A percentile compares a stretch with the other conserved stretches of the same genome.
phyloP scores from a whole-genome alignment of 805 yeast species.

The Monosporozyma siamensis region DNA sequence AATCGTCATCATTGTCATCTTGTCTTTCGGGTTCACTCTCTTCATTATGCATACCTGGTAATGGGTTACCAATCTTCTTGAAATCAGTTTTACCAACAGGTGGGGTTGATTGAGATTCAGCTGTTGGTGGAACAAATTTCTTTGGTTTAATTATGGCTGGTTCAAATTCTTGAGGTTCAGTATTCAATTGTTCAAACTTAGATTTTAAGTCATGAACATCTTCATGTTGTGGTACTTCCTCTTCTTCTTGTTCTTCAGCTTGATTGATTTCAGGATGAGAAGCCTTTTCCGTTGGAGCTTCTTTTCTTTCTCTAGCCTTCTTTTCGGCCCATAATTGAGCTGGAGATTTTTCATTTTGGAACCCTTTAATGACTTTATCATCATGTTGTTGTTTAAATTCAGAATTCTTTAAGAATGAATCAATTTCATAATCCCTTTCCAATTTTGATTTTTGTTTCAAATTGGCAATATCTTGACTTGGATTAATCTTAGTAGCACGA shows the following conservation, averaged over 20 bases:
- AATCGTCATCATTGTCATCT: constrained; percentile 18
- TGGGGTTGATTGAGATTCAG: constrained; percentile 9
- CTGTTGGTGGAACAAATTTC: constrained; percentile 13
- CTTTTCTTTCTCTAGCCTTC: constrained; percentile 40
- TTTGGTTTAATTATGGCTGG: constrained; percentile 26
- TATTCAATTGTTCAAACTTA: constrained; percentile 29
- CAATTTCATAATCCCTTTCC: constrained; percentile 30
- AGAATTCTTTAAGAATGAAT: constrained; percentile 19
- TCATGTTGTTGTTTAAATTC: constrained; percentile 9
- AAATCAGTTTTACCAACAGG: constrained; percentile 8
- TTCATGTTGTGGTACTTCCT: constrained; percentile 16
- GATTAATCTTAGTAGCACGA: constrained; percentile 16
- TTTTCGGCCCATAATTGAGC: constrained; percentile 95
- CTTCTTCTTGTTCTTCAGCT: constrained; percentile 5
- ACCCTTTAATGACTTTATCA: constrained; percentile 46
- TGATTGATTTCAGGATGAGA: constrained; percentile 10
- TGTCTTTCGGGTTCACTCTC: constrained; percentile 16
- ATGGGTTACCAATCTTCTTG: constrained; percentile 24
- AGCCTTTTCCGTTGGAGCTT: constrained; percentile 1
- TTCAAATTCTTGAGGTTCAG: constrained; percentile 16
- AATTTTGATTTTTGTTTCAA: constrained; percentile 30
- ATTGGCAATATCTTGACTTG: constrained; percentile 28
- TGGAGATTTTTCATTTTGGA: constrained; percentile 76
- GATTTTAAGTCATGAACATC: constrained; percentile 30
- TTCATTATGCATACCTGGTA: constrained; percentile 29